Evolutionary conservation across 2,329 filamentous ascomycete species (phyloP).

Genomic region (Sporothrix luriei): DNA sequence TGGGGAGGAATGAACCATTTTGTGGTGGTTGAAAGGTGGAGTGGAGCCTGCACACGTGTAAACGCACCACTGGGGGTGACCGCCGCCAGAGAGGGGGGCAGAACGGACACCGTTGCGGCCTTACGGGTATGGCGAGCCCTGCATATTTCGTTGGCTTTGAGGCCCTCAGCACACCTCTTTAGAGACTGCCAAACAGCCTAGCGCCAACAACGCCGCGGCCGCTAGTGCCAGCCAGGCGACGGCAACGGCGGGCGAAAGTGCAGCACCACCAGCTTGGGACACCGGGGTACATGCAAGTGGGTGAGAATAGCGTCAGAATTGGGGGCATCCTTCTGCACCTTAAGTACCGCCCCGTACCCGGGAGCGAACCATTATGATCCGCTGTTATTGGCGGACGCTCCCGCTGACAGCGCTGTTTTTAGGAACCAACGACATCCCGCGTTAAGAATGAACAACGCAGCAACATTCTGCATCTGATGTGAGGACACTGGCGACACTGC

Average conservation of each 20-base stretch:
- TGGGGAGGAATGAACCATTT: not conserved
- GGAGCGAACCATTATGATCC: conserved; percentile 27
- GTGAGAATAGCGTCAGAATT: not conserved
- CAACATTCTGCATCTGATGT: not conserved
- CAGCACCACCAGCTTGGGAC: not conserved
- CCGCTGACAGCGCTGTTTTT: conserved; percentile 27
- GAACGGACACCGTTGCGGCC: conserved; percentile 21
- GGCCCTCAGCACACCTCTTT: not conserved
- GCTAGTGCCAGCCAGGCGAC: conserved; percentile 26
- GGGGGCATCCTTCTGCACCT: not conserved
- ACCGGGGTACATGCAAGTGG: not conserved
- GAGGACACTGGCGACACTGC: not conserved
- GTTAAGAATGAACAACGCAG: conserved; percentile 6
- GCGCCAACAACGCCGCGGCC: conserved; percentile 29
- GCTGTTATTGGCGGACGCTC: conserved; percentile 29
- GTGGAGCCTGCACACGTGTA: conserved; percentile 32
- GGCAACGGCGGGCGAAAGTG: conserved; percentile 4
- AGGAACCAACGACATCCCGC: conserved; percentile 1
- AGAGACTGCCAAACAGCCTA: conserved; percentile 7
- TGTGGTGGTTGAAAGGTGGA: conserved; percentile 25
- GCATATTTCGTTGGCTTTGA: not conserved
- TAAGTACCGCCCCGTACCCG: conserved; percentile 16
- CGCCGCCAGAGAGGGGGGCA: not conserved
- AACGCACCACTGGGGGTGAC: conserved; percentile 30
- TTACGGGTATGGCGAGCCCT: not conserved